Conservation (phyloP, 768 basidiomycete species). For the Fomitopsis pulvina region DNA sequence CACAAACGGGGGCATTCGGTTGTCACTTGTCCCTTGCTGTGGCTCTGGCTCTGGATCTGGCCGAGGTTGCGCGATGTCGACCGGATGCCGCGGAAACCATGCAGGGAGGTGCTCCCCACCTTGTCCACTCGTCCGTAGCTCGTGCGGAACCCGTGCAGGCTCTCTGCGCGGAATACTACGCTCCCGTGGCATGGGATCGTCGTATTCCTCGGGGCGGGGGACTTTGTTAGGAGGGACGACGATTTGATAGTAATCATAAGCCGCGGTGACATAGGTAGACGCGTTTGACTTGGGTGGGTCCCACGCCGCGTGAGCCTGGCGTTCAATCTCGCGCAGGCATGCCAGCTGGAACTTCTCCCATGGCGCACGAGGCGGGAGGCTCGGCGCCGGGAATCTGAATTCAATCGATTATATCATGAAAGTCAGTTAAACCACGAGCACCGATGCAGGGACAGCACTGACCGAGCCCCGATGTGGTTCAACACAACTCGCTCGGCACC, state of each 20-base stretch:
- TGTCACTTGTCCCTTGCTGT: too few species aligned
- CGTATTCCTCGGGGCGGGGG: background rate
- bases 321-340: constrained; percentile 24
- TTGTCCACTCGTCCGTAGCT: too few species aligned
- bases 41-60: too few species aligned
- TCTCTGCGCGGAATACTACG: too few species aligned
- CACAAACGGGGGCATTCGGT: background rate
- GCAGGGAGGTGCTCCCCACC: too few species aligned
- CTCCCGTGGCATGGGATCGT: background rate
- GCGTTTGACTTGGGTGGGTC: constrained; percentile 3
- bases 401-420: too few species aligned
- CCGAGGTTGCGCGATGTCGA: too few species aligned
- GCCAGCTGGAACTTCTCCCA: constrained; percentile 14
- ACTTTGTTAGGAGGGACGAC: constrained; percentile 12
- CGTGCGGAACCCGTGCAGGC: too few species aligned
- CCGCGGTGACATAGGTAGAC: constrained; percentile 39
- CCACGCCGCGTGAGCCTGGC: constrained; percentile 24
- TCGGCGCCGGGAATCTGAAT: constrained; percentile 21
- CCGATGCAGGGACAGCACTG: constrained; percentile 16
- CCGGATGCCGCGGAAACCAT: too few species aligned
- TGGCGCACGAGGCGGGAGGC: background rate
- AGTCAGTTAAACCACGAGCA: background rate
- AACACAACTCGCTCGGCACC: constrained; percentile 57
- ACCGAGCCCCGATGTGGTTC: constrained; percentile 77
- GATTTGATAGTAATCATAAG: constrained; percentile 40